Base-by-base conservation (phyloP, 176 grass and related monocot genomes). In the Phyllostachys edulis region DNA sequence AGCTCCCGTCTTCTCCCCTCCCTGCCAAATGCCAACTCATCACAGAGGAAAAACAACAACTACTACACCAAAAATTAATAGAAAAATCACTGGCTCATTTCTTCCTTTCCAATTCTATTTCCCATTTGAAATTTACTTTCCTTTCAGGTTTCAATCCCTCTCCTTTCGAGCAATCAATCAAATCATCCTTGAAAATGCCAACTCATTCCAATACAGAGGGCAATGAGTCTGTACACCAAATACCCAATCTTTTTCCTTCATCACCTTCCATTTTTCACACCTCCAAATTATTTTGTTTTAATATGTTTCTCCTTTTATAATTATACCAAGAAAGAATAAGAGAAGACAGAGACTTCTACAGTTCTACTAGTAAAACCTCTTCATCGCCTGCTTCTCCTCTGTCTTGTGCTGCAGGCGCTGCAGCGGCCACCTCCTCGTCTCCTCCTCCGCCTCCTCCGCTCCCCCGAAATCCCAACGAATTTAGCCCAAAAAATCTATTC, bases 341-440 rank as follows among this genome's bases (percentile, higher is more conserved):
- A 13, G 18, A 6, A 2, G 6, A 7, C 5, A 34, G 4, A 32
- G 80, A 78, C 44, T 83, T 11, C 3, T 66, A 56, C 60, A 78
- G 34, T 83, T 11, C 3, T 66, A 56, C 60, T 37, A 37, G 38
- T 18, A 88, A 46, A 71, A 73, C 74, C 65, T 57, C 51, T 23
- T 65, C 24, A 39, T 23, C 21, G 12, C 3, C 76, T 64, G 63
- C 45, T 26, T 27, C 44, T 23, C n/a, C 82, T 71, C 52, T 80
- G 64, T 39, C 39, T 70, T 17, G 24, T 29, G 63, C 82, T 59
- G 57, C 47, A 46, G 39, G 79, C 51, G 72, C 78, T 68, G 85
- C 85, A 27, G 85, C 44, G 42, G 67, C 74, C 54, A 45, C 14
- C 87, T 17, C 37, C 52, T 78, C 67, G 20, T 50, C 60, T 29